These are phyloP conservation scores for Smittium culicis DNA, from an alignment of 371 early-diverging fungal genomes.

Conservation along the genomic window DNA sequence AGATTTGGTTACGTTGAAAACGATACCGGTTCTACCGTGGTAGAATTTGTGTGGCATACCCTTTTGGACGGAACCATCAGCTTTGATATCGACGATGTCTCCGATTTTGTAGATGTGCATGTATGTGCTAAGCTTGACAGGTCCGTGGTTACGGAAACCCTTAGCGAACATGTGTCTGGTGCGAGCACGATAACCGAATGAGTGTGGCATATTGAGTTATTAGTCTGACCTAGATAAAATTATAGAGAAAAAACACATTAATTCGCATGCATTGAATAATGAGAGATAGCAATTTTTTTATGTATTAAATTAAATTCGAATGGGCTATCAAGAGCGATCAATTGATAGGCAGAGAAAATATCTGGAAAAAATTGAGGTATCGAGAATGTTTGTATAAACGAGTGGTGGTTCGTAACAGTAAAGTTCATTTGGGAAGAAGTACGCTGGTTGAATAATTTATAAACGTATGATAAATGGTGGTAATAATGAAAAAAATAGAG, in stretches of 20 bases:
- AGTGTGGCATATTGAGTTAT: slow-evolving; percentile 68
- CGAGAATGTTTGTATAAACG: too few species aligned
- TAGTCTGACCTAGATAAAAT: slow-evolving; percentile 13
- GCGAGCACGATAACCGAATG: slow-evolving; percentile 92
- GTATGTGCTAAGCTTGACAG: slow-evolving; percentile 90
- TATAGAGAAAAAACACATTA: not conserved
- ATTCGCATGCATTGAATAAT: too few species aligned
- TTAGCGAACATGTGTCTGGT: slow-evolving; percentile 97
- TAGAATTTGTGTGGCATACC: slow-evolving; percentile 99
- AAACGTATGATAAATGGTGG: too few species aligned
- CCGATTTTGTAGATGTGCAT: slow-evolving; percentile 96
- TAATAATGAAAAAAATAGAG: too few species aligned
- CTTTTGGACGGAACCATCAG: slow-evolving; percentile 95
- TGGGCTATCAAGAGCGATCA: too few species aligned
- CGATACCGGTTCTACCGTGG: slow-evolving; percentile 97
- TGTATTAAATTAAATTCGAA: too few species aligned
- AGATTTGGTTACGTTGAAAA: slow-evolving; percentile 98
- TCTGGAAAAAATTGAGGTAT: too few species aligned
- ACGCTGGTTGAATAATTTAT: too few species aligned
- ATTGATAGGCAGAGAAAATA: too few species aligned
- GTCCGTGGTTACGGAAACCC: slow-evolving; percentile 90
- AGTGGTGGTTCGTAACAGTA: too few species aligned
- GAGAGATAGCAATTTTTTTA: too few species aligned
- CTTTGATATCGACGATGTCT: slow-evolving; percentile 97
- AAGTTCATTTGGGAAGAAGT: too few species aligned